Conservation (phyloP, 116 monocot species). For the Iris pallida region DNA sequence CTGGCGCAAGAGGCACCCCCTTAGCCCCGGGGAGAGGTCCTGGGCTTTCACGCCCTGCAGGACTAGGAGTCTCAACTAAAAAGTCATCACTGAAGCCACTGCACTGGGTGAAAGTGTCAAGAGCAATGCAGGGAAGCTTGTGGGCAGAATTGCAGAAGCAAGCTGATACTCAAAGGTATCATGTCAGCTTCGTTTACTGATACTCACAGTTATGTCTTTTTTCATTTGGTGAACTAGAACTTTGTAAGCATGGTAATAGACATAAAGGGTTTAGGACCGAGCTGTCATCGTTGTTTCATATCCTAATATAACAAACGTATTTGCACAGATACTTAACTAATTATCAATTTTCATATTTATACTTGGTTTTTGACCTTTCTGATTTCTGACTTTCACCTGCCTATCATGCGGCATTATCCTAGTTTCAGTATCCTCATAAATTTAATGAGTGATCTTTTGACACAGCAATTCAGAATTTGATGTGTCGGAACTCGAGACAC, state of each 20-base stretch:
- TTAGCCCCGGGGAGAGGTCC: slow-evolving; percentile 50
- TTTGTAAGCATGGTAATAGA: not conserved
- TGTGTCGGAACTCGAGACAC: slow-evolving; percentile 84
- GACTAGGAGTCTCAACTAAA: slow-evolving; percentile 25
- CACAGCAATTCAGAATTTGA: slow-evolving; percentile 91
- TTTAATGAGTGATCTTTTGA: slow-evolving; percentile 11
- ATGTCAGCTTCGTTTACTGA: not conserved
- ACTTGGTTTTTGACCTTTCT: not conserved
- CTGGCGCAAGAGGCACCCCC: slow-evolving; percentile 15
- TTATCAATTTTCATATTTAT: not conserved
- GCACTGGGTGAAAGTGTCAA: slow-evolving; percentile 97
- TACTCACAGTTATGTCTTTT: not conserved
- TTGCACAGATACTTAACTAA: not conserved
- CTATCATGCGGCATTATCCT: not conserved
- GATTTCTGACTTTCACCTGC: not conserved
- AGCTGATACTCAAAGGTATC: slow-evolving; percentile 71
- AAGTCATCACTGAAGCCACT: slow-evolving; percentile 83
- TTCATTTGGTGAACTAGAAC: not conserved
- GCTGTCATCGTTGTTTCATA: no score
- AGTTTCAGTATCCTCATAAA: slow-evolving; percentile 1
- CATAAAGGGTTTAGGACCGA: no score
- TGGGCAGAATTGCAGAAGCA: slow-evolving; percentile 93
- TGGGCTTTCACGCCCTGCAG: slow-evolving; percentile 39
- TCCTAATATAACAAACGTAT: not conserved
- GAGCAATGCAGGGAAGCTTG: slow-evolving; percentile 91